phyloP scores from a whole-genome alignment of 257 asterid genomes.

The Ajuga chamaepitys region DNA sequence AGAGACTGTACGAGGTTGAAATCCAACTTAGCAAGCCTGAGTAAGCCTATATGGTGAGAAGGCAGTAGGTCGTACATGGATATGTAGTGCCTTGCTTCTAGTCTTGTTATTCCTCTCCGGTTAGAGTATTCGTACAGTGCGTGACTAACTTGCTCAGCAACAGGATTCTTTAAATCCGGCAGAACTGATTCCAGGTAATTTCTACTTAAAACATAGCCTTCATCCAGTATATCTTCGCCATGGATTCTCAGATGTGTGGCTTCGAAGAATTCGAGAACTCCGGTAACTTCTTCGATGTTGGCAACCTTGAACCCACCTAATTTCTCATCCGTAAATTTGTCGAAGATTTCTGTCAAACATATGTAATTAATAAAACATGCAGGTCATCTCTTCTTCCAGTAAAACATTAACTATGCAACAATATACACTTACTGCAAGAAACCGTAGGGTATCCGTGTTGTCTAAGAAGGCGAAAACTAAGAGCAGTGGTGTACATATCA shows the following conservation, averaged over 20 bases:
- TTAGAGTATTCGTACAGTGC: constrained; percentile 8
- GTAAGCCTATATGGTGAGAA: constrained; percentile 12
- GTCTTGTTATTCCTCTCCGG: constrained; percentile 17
- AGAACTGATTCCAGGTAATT: constrained; percentile 11
- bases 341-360: constrained; percentile 15
- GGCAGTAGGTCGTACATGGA: constrained; percentile 6
- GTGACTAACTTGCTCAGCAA: constrained; percentile 11
- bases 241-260: constrained; percentile 32
- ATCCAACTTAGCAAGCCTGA: constrained; percentile 23
- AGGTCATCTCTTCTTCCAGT: too few species aligned
- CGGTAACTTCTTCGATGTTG: not conserved
- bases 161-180: not conserved
- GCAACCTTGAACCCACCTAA: constrained; percentile 16
- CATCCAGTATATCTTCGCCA: constrained; percentile 27
- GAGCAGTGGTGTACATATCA: constrained; percentile 10
- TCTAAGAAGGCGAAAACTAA: constrained; percentile 20
- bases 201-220: constrained; percentile 11
- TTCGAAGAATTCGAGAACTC: constrained; percentile 26
- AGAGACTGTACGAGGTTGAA: constrained; percentile 20
- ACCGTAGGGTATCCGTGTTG: constrained; percentile 22
- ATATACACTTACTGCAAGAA: constrained; percentile 9
- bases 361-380: too few species aligned
- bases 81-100: constrained; percentile 19
- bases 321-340: constrained; percentile 23
- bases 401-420: too few species aligned